phyloP scores from a whole-genome alignment of 768 basidiomycete species.

The Psilocybe tampanensis region DNA sequence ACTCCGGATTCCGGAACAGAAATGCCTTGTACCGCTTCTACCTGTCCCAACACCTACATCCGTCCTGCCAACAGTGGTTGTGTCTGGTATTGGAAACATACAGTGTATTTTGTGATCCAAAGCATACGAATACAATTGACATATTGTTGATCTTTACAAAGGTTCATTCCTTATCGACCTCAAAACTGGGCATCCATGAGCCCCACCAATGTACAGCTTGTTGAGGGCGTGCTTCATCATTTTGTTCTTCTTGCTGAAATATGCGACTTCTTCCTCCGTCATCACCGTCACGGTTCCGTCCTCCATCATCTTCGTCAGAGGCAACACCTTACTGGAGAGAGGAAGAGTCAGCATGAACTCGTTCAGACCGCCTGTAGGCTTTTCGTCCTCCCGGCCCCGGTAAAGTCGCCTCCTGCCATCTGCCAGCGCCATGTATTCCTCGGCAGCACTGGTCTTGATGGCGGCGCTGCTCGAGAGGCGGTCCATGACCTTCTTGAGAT shows the following conservation, averaged over 20 bases:
- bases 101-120: too few relatives aligned
- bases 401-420: background rate
- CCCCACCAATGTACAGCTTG: background rate
- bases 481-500: background rate
- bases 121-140: too few relatives aligned
- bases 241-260: background rate
- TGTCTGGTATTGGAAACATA: too few relatives aligned
- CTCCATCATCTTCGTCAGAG: slow-evolving; percentile 2
- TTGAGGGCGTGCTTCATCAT: background rate
- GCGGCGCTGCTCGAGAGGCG: background rate
- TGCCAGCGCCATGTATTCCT: slow-evolving; percentile 5
- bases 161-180: background rate
- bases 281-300: background rate
- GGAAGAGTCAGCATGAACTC: slow-evolving; percentile 3
- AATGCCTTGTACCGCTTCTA: too few relatives aligned
- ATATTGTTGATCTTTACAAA: background rate
- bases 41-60: too few relatives aligned
- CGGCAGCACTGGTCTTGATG: background rate
- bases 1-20: too few relatives aligned
- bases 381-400: background rate
- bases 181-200: background rate
- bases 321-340: background rate
- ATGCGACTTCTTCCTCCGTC: background rate
- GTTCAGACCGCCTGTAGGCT: background rate
- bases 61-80: too few relatives aligned